Base-by-base conservation (phyloP, 768 basidiomycete species). In the Trametes coccinea region DNA sequence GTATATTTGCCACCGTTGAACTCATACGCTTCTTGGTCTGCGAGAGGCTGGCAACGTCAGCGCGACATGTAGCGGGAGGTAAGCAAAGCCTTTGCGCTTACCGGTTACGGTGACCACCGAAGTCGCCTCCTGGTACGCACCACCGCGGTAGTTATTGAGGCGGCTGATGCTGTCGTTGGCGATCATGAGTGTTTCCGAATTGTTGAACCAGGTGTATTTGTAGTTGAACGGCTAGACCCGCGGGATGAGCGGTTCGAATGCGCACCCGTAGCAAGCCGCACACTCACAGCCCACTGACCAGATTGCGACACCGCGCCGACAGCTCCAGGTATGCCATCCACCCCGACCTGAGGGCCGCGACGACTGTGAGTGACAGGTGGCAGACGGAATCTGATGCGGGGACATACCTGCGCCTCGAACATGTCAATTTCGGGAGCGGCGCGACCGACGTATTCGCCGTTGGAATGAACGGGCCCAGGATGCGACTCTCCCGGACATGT, bases 101-200 rank as follows among this genome's bases (percentile, higher is more conserved):
- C 70, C 56, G 68, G 64, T 85, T 83, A 80, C 14, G 10, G 70
- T 67, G 17, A 71, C 65, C 8, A 57, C 66, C 2, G 71, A 72
- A 8, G 67, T 88, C 2, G 93, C 89, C 69, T 95, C 92, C 72
- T 96, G 95, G 70, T 83, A 91, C 8, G 80, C 82, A 49, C 89
- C 90, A 44, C 95, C 95, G 14, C 75, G 79, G 70, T 90, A 94
- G 5, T 82, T 60, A 68, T 93, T 93, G 44, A 87, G 72, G 27
- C 65, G 56, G 0, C 87, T 85, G n/a, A 74, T 71, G 16, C 71
- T 73, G 1, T 77, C 68, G 69, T 94, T 77, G 5, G 75, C 63
- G 57, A 93, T 90, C 51, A 78, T 73, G 34, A 84, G 71, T 62
- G 85, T 90, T 43, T 80, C 76, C 10, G 82, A 75, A 0, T 79